Evolutionary conservation across 2,329 filamentous ascomycete genomes (phyloP).

Genomic region (Pestalotiopsis sp.): DNA sequence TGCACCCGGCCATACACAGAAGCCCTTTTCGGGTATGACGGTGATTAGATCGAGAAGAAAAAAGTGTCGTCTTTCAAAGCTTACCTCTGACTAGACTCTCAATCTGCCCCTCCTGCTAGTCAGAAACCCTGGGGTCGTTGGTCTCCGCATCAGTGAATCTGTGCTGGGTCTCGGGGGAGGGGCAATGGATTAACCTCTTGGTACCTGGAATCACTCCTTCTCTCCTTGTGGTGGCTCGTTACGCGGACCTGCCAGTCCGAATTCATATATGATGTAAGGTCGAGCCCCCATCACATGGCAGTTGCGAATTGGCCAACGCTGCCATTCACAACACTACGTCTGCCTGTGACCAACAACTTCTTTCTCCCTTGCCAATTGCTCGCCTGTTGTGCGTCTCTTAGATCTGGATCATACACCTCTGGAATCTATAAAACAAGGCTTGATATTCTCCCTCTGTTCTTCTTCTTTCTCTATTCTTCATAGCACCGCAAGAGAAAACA

Average conservation of each 20-base stretch:
- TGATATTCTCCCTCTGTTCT: neutral
- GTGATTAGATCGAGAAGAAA: neutral
- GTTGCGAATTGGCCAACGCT: too few relatives aligned
- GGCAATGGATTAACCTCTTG: neutral
- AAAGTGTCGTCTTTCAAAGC: neutral
- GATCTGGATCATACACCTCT: neutral
- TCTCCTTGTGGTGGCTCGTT: neutral
- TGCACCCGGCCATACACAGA: neutral
- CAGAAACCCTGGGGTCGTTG: neutral
- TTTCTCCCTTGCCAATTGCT: neutral
- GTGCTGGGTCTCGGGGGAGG: slow-evolving; percentile 1
- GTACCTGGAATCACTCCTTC: neutral
- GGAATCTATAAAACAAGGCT: neutral
- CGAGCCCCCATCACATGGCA: neutral
- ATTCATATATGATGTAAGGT: slow-evolving; percentile 5
- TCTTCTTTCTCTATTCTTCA: neutral
- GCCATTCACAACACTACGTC: too few relatives aligned
- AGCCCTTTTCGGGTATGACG: neutral
- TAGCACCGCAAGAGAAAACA: neutral
- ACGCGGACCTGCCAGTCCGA: neutral
- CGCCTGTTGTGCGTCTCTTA: neutral
- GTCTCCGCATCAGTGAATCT: neutral
- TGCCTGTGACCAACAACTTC: neutral
- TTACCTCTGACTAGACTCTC: neutral
- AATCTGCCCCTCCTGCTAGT: slow-evolving; percentile 3